Evolutionary conservation across 164 flowering plant species (phyloP), one percentile per base, ranked within the genome.

Genomic region (Magnolia changhungtana): DNA sequence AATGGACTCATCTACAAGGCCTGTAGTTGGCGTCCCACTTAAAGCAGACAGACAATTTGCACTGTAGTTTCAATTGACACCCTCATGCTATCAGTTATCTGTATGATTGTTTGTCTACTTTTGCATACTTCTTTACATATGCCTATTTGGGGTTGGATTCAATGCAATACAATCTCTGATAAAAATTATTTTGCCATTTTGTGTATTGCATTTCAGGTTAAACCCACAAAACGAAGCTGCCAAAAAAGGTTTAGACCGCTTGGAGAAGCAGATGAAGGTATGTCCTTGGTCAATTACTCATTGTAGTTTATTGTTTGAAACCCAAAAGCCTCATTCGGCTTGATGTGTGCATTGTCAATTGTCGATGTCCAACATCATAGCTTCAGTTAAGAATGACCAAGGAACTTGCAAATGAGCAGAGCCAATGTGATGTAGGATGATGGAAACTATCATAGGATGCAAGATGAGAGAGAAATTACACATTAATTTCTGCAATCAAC

Each of bases 181-280:
- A 37, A 37, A 37, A 64, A 64, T n/a, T 67, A 10, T 29, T 67
- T 2, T 29, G 1, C 7, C 16, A 8, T 63, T 75, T 7, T 21
- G 37, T 50, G 27, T 31, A 21, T 63, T 78, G 16, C 55, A 67
- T 63, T 84, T 66, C 88, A 95, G 99, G 85, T 91, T 96, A 80
- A 93, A 92, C 73, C 85, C 95, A 49, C 90, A 89, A 67, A 93
- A 85, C 80, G 99, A 93, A 82, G 94, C 96, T 78, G 96, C 97
- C 21, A 96, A 89, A 70, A 91, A 87, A 74, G 99, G 99, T 65
- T 76, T 96, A 78, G 97, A 91, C 29, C 93, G 96, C 69, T 77
- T 96, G 79, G 99, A 96, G 82, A 96, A 93, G 79, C 98, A 82
- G 79, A 96, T 96, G 98, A 96, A 96, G 99, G 99, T 96, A 75